These are phyloP conservation scores for Arthrinium phaeospermum DNA, from an alignment of 2,329 filamentous ascomycete species.

Conservation along the genomic window DNA sequence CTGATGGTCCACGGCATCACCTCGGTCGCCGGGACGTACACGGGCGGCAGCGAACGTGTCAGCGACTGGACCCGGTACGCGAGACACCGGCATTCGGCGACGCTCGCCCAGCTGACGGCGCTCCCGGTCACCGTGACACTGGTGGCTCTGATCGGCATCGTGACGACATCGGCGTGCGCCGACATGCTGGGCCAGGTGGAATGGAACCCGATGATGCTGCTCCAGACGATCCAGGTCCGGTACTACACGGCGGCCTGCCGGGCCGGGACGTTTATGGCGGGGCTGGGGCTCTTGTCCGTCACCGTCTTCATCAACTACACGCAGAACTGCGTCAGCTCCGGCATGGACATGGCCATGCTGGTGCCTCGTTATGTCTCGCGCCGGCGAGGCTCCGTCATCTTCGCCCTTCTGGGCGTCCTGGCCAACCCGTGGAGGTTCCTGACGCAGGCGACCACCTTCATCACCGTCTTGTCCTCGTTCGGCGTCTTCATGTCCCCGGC, in stretches of 20 bases:
- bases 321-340: slow-evolving; percentile 28
- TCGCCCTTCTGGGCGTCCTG: slow-evolving; percentile 26
- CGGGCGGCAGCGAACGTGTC: slow-evolving; percentile 24
- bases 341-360: slow-evolving; percentile 30
- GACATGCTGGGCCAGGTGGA: slow-evolving; percentile 23
- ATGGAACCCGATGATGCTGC: slow-evolving; percentile 28
- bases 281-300: slow-evolving; percentile 24
- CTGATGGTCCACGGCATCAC: slow-evolving; percentile 26
- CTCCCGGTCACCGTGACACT: slow-evolving; percentile 26
- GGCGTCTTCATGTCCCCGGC: slow-evolving; percentile 31
- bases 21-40: slow-evolving; percentile 25
- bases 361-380: slow-evolving; percentile 26
- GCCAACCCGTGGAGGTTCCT: slow-evolving; percentile 29
- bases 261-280: slow-evolving; percentile 27
- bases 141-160: slow-evolving; percentile 25
- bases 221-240: slow-evolving; percentile 21
- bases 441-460: slow-evolving; percentile 28
- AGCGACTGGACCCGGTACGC: slow-evolving; percentile 27
- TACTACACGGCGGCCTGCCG: slow-evolving; percentile 24
- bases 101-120: slow-evolving; percentile 26
- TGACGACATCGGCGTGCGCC: slow-evolving; percentile 25
- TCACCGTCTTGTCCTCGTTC: slow-evolving; percentile 30
- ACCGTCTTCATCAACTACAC: slow-evolving; percentile 28
- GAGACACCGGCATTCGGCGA: slow-evolving; percentile 23
- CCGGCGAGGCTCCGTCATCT: slow-evolving; percentile 26